These are phyloP conservation scores for Phanerochaete carnosa DNA, from an alignment of 768 basidiomycete species.

Conservation along the genomic window DNA sequence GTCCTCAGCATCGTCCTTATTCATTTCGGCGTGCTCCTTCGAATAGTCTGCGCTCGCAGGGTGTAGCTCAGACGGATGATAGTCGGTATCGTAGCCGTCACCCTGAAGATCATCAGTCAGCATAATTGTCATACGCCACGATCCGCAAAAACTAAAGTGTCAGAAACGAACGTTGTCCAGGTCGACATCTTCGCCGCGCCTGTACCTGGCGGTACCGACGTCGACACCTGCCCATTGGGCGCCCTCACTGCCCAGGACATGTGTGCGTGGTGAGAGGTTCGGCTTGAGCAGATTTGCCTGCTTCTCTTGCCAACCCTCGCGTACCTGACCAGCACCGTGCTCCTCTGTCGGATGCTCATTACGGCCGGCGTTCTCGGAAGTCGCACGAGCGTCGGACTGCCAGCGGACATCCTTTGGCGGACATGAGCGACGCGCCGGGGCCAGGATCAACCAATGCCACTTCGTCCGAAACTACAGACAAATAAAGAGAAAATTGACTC, in stretches of 20 bases:
- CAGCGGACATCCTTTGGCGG: not conserved
- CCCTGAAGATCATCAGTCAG: slow-evolving; percentile 13
- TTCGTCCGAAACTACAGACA: not conserved
- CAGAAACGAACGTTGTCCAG: slow-evolving; percentile 8
- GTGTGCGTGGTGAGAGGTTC: slow-evolving; percentile 17
- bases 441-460: not conserved
- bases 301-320: slow-evolving; percentile 6
- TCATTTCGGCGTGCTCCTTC: slow-evolving; percentile 1
- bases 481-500: not conserved
- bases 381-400: not conserved
- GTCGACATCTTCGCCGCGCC: slow-evolving; percentile 13
- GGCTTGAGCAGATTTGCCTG: slow-evolving; percentile 17
- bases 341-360: not conserved
- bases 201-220: slow-evolving; percentile 10
- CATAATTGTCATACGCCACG: not conserved
- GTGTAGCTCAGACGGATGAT: slow-evolving; percentile 25
- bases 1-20: not conserved
- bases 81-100: slow-evolving; percentile 22
- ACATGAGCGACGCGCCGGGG: not conserved
- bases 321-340: not conserved
- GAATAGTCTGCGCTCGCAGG: slow-evolving; percentile 10
- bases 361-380: not conserved
- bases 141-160: not conserved
- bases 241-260: slow-evolving; percentile 18
- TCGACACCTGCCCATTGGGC: slow-evolving; percentile 16